Evolutionary conservation across 2,329 filamentous ascomycete genomes (phyloP), one percentile per base, ranked within the genome.

Genomic region (Domatiomyces catenatus): DNA sequence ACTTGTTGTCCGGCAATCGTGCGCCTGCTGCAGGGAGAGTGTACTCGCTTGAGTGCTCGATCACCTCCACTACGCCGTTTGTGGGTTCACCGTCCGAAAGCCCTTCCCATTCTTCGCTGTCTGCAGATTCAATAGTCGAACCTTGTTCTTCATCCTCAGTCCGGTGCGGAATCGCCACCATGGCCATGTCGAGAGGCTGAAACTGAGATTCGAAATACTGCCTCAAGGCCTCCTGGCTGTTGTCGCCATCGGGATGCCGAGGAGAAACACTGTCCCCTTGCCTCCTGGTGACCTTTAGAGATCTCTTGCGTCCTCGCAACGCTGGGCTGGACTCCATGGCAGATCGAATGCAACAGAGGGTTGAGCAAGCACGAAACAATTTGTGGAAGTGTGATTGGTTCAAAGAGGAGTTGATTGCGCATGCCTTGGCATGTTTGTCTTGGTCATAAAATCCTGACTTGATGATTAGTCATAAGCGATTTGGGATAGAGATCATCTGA

Each of bases 1-100:
- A 79, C 64, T 86, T 89, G 54, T 81, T 74, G 56, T 88, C 56
- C 75, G 75, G 64, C 83, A 84, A 48, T 39, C 32, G 32, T 15
- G 32, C 4, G 32, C 32, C 32, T 15, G 10, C 10, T 39, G 32
- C 32, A 39, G 32, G 32, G 15, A 39, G 32, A 5, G 5, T 12
- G 32, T 15, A 2, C 15, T 39, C 32, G 12, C 32, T 39, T 15
- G 10, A 39, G 32, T 39, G 32, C 32, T 39, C 32, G 32, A 39
- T 15, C 32, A 39, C 32, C 15, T 39, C 32, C 7, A 39, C 32
- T 15, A 39, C 32, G 10, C 32, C 32, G 10, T 15, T 15, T 39
- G 32, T 15, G 10, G 32, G 10, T 15, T 39, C 32, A 39, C 15
- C 15, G 32, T 39, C 32, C 32, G 32, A 39, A 39, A 39, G 32